Percentiles rank a stretch among this genome's conserved stretches.
Evolutionary conservation across 257 asterid genomes (phyloP).

Genomic region (Solanum virginianum): DNA sequence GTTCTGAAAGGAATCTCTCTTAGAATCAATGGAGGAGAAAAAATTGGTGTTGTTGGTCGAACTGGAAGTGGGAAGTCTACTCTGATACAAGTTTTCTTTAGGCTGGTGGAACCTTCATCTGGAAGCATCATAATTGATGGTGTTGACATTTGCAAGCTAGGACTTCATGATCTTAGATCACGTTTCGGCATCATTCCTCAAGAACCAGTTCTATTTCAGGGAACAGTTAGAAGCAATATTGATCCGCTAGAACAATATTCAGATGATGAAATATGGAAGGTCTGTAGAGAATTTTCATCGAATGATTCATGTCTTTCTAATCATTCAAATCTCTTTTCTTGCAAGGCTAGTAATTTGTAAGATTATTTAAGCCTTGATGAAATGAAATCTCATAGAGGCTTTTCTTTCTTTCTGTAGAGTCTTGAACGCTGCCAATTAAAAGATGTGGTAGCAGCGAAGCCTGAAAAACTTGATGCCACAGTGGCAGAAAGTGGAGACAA

Average conservation of each 20-base stretch:
- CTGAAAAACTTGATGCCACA: conserved; percentile 46
- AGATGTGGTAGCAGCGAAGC: conserved; percentile 52
- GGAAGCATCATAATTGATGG: conserved; percentile 61
- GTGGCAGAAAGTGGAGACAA: conserved; percentile 67
- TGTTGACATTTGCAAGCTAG: conserved; percentile 41
- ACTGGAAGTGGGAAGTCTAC: conserved; percentile 84
- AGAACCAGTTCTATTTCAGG: conserved; percentile 69
- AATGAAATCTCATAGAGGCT: neutral
- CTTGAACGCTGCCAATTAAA: conserved; percentile 75
- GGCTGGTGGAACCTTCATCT: conserved; percentile 55
- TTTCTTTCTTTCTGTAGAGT: conserved; percentile 19
- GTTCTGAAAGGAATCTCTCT: conserved; percentile 55
- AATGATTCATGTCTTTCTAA: neutral
- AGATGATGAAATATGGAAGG: conserved; percentile 83
- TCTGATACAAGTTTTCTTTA: conserved; percentile 54
- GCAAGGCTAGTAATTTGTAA: too few relatives aligned
- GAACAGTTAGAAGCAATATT: conserved; percentile 59
- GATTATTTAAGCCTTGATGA: neutral
- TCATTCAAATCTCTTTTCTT: neutral
- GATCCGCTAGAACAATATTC: conserved; percentile 57
- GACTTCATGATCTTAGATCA: conserved; percentile 63
- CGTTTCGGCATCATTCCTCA: conserved; percentile 84
- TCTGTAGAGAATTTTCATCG: neutral
- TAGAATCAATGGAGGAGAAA: conserved; percentile 49
- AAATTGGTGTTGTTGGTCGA: conserved; percentile 69